These are phyloP conservation scores for Elaeis guineensis DNA, from an alignment of 176 grass and related monocot genomes.

Conservation along the genomic window DNA sequence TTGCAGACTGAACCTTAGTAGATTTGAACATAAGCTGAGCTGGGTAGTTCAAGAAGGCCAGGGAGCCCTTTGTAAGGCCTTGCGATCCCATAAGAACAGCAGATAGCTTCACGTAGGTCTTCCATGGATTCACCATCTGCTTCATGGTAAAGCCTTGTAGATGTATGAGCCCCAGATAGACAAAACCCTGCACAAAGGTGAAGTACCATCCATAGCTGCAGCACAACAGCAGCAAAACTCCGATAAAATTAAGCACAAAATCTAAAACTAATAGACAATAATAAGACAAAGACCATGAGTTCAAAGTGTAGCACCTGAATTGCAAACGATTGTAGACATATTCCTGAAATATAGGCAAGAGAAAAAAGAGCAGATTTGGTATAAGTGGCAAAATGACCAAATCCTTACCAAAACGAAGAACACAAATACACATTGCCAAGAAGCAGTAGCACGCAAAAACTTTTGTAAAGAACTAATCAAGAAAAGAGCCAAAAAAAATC, in stretches of 20 bases:
- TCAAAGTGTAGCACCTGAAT: conserved; percentile 42
- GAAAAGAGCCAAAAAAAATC: too few relatives aligned
- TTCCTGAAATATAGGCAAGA: conserved; percentile 34
- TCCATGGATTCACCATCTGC: conserved; percentile 94
- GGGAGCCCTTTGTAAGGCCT: conserved; percentile 88
- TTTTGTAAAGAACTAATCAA: too few relatives aligned
- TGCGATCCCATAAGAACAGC: conserved; percentile 80
- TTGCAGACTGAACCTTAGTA: conserved; percentile 45
- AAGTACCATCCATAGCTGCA: conserved; percentile 96
- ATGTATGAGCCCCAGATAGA: conserved; percentile 62
- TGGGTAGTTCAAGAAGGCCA: conserved; percentile 90
- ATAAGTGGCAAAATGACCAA: too few relatives aligned
- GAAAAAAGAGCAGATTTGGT: neutral
- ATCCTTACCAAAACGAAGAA: too few relatives aligned
- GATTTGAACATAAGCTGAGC: conserved; percentile 98
- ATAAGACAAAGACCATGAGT: neutral
- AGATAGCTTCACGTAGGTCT: conserved; percentile 65
- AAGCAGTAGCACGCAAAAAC: too few relatives aligned
- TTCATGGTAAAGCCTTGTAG: conserved; percentile 73
- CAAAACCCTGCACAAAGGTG: conserved; percentile 88
- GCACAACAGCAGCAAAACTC: neutral
- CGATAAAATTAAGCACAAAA: too few relatives aligned
- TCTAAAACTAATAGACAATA: neutral
- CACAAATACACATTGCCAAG: too few relatives aligned
- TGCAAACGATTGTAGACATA: conserved; percentile 93